Conservation (phyloP, 208 protist genomes). For the Spironucleus salmonicida region DNA sequence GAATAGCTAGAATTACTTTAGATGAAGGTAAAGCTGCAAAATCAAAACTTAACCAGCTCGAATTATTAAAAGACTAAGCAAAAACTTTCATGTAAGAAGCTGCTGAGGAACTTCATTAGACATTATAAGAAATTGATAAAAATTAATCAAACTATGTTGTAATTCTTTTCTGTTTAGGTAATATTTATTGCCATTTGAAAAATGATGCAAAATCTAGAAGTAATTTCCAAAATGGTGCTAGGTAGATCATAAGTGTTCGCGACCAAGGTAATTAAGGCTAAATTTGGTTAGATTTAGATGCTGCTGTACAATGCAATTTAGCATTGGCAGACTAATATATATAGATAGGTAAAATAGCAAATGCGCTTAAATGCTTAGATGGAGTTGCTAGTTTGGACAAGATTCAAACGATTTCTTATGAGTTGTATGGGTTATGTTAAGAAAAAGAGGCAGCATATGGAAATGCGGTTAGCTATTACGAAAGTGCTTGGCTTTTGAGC, state of each 20-base stretch:
- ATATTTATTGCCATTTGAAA: slow-evolving; percentile 5
- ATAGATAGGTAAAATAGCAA: slow-evolving; percentile 6
- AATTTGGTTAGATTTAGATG: slow-evolving; percentile 23
- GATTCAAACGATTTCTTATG: not conserved
- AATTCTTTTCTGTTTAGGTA: not conserved
- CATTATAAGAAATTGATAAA: not conserved
- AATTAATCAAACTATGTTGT: not conserved
- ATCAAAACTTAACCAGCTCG: not conserved
- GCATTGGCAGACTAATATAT: slow-evolving; percentile 22
- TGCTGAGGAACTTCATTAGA: not conserved
- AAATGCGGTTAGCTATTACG: slow-evolving; percentile 13
- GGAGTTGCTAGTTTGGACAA: not conserved
- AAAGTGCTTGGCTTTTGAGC: slow-evolving; percentile 25
- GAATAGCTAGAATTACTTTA: slow-evolving; percentile 2
- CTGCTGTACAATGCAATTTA: slow-evolving; percentile 10
- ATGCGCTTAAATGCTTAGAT: slow-evolving; percentile 8
- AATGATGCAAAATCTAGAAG: slow-evolving; percentile 6
- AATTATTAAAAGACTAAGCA: not conserved
- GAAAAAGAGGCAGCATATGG: slow-evolving; percentile 13
- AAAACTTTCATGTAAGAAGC: not conserved
- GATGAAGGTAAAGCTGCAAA: slow-evolving; percentile 21
- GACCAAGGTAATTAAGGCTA: not conserved
- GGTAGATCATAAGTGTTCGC: not conserved
- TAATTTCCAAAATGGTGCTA: not conserved
- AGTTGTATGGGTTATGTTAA: not conserved